These are phyloP conservation scores for Ramaria sp. DNA, from an alignment of 768 basidiomycete species.

Conservation along the genomic window DNA sequence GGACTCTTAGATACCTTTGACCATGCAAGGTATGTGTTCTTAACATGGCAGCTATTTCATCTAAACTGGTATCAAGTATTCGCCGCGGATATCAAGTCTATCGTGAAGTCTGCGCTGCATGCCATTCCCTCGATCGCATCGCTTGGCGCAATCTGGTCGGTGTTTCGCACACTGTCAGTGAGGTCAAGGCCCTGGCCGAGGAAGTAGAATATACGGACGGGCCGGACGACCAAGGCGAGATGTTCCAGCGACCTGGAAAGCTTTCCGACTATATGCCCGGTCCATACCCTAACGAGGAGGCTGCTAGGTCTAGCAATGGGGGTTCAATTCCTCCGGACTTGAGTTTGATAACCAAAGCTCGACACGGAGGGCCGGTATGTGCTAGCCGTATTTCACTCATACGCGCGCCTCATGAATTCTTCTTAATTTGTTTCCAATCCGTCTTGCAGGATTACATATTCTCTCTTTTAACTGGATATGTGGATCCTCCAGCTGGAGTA, in stretches of 20 bases:
- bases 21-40: conserved; percentile 70
- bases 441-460: conserved; percentile 82
- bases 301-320: conserved; percentile 85
- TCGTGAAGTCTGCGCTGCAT: conserved; percentile 97
- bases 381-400: not conserved
- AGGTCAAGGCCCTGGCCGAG: conserved; percentile 85
- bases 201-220: conserved; percentile 96
- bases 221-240: conserved; percentile 88
- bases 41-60: conserved; percentile 11
- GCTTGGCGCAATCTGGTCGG: conserved; percentile 99
- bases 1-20: conserved; percentile 88
- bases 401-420: not conserved
- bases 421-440: not conserved
- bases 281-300: conserved; percentile 97
- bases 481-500: conserved; percentile 92
- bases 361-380: conserved; percentile 91
- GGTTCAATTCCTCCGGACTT: conserved; percentile 97
- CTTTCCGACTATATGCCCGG: conserved; percentile 92
- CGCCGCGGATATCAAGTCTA: conserved; percentile 96
- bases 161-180: conserved; percentile 91
- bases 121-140: conserved; percentile 97
- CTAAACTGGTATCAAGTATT: conserved; percentile 41
- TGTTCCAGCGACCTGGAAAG: conserved; percentile 98
- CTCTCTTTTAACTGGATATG: conserved; percentile 92
- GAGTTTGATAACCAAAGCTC: conserved; percentile 94